A percentile compares a stretch with the other conserved stretches of the same genome.
These are phyloP conservation scores for Mycena indigotica DNA, from an alignment of 768 basidiomycete species.

Conservation along the genomic window DNA sequence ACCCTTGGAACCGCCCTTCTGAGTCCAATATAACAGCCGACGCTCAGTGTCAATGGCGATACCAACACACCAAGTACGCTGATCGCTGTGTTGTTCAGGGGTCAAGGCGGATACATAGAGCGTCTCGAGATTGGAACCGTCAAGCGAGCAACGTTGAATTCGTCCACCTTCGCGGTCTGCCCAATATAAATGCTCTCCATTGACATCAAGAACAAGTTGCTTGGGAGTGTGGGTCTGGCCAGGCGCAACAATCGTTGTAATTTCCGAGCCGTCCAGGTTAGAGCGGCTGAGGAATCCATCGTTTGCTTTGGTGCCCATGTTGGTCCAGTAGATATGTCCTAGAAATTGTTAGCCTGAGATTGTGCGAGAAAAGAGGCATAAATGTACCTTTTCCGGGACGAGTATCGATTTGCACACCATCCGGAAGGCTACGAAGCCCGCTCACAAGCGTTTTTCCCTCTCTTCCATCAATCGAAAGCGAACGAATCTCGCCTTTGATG, in stretches of 20 bases:
- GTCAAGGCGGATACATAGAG: slow-evolving; percentile 14
- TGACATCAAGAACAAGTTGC: slow-evolving; percentile 16
- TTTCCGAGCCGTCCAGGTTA: slow-evolving; percentile 17
- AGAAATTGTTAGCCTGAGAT: neutral
- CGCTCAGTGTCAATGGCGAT: slow-evolving; percentile 12
- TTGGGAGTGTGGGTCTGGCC: slow-evolving; percentile 21
- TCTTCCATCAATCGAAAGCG: slow-evolving; percentile 12
- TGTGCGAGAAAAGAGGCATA: neutral
- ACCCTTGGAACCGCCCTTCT: slow-evolving; percentile 18
- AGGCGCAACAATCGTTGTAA: slow-evolving; percentile 14
- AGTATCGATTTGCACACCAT: slow-evolving; percentile 20
- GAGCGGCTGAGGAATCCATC: slow-evolving; percentile 18
- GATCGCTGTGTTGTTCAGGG: slow-evolving; percentile 11
- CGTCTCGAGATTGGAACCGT: slow-evolving; percentile 15
- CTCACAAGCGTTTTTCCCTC: slow-evolving; percentile 11
- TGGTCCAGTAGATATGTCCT: slow-evolving; percentile 23
- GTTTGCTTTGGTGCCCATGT: slow-evolving; percentile 18
- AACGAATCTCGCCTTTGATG: slow-evolving; percentile 17
- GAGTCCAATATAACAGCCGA: slow-evolving; percentile 20
- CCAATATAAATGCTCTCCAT: slow-evolving; percentile 18
- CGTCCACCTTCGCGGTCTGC: slow-evolving; percentile 21
- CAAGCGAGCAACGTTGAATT: slow-evolving; percentile 19
- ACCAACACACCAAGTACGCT: slow-evolving; percentile 21
- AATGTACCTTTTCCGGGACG: slow-evolving; percentile 18
- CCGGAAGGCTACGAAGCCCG: slow-evolving; percentile 12